These are phyloP conservation scores for Apiospora koreana DNA, from an alignment of 2,329 filamentous ascomycete species.

Conservation along the genomic window DNA sequence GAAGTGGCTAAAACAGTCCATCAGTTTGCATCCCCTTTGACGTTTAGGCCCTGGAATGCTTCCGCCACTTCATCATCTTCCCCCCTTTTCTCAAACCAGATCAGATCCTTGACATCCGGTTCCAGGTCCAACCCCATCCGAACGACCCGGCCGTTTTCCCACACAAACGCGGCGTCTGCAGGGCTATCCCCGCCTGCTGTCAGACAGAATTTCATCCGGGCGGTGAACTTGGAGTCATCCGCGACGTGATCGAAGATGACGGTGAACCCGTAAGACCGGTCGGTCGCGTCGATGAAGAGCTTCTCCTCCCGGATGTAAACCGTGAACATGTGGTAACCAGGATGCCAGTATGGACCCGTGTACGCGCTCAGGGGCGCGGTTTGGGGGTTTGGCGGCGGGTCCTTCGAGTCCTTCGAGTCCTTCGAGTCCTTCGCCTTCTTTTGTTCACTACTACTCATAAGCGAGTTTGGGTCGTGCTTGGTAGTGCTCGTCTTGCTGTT, in stretches of 20 bases:
- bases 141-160: constrained; percentile 18
- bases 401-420: background rate
- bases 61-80: background rate
- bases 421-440: constrained; percentile 5
- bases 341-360: constrained; percentile 24
- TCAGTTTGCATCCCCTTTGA: background rate
- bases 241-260: constrained; percentile 23
- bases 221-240: constrained; percentile 20
- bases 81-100: background rate
- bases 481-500: too few species aligned
- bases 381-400: constrained; percentile 13
- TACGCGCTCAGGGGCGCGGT: constrained; percentile 23
- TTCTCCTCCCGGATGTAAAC: constrained; percentile 22
- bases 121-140: constrained; percentile 22
- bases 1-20: background rate
- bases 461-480: too few species aligned
- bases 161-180: constrained; percentile 20
- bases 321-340: constrained; percentile 21
- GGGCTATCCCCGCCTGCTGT: background rate
- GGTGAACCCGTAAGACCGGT: constrained; percentile 20
- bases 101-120: background rate
- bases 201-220: constrained; percentile 1
- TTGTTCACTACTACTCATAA: background rate
- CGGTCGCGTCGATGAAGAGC: constrained; percentile 25
- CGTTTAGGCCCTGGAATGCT: background rate